Evolutionary conservation across 2,329 filamentous ascomycete species (phyloP), one percentile per base, ranked within the genome.

Genomic region (Endothia cerciana): DNA sequence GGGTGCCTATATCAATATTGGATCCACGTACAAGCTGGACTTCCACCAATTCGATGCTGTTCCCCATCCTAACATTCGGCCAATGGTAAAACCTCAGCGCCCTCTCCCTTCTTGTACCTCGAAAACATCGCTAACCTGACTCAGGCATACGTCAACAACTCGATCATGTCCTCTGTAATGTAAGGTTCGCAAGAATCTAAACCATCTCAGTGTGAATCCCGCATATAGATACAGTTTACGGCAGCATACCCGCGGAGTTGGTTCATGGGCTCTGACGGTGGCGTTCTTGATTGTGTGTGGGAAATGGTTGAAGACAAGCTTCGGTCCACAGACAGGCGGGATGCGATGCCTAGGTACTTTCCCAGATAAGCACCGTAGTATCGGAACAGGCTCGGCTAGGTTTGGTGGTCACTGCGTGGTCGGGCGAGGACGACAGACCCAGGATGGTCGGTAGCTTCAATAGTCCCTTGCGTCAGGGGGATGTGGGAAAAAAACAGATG

Each of bases 1-100:
- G 82, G 95, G 95, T 70, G 95, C 95, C 22, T 99, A 96, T 79
- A 99, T 99, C 86, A 98, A 99, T 79, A 91, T 99, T 70, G 91
- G 92, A 40, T 87, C 92, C 19, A 92, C 97, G 69, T 92, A 96
- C 77, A 96, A 97, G 83, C 89, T 98, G 73, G 83, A 92, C 45
- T 99, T 92, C 80, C 87, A 95, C 77, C 90, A 97, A 76, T 99
- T 99, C 72, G 94, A 98, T 73, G 95, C 95, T 8, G 95, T 99
- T 63, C 94, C 94, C 69, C 95, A 99, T 82, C 95, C 95, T 15
- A 87, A 96, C 74, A 95, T 99, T 77, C 93, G 91, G 78, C 94
- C 95, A 17, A 99, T 99, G 90, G 89, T 89, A 77, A 77, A 73
- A 56, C 55, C 49, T 25, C 40, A 65, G 19, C 17, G 7, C n/a